Base-by-base conservation (phyloP, 2,329 filamentous ascomycete genomes). In the Phialophora macrospora region DNA sequence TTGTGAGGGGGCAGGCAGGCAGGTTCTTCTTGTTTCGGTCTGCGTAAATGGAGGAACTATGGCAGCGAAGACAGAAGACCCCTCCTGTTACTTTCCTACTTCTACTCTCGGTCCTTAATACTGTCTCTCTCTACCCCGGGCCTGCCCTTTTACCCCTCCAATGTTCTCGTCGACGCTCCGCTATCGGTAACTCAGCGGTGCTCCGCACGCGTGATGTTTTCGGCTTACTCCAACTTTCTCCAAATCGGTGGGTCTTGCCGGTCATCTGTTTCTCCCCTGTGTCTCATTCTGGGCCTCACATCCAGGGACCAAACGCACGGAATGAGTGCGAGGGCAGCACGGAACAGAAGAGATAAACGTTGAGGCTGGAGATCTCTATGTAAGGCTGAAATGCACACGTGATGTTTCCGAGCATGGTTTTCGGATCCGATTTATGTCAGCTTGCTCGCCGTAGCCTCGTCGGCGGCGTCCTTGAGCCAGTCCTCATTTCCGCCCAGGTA, bases 401-500 rank as follows among this genome's bases (percentile, higher is more conserved):
- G 48, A 22, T 26, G 9, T 34, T 34, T 12, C 12, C 22, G 4
- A 26, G 32, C 5, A 22, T 22, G 12, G 7, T 11, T 3, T 55
- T 8, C 14, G 34, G 9, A n/a, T n/a, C n/a, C 28, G n/a, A 58
- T 65, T 26, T 20, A 65, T 24, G 32, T 51, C 61, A 64, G 49
- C 46, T 61, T 62, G 51, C 57, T 64, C 5, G 65, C 55, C 52
- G 62, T 65, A 48, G 64, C 57, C 48, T 67, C 64, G 49, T 67
- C 67, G 32, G 60, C 67, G 32, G 60, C 65, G 32, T 70, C 68
- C 55, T 67, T 66, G 30, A 83, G 83, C 34, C 70, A 71, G 41
- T 70, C 63, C 64, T 71, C 70, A 51, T 68, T 67, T 2, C 70
- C 70, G 12, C 70, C 70, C 17, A 87, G 71, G 74, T 83, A 85